Base-by-base conservation (phyloP, 2,329 filamentous ascomycete species). In the Phyllosticta paracitricarpa region DNA sequence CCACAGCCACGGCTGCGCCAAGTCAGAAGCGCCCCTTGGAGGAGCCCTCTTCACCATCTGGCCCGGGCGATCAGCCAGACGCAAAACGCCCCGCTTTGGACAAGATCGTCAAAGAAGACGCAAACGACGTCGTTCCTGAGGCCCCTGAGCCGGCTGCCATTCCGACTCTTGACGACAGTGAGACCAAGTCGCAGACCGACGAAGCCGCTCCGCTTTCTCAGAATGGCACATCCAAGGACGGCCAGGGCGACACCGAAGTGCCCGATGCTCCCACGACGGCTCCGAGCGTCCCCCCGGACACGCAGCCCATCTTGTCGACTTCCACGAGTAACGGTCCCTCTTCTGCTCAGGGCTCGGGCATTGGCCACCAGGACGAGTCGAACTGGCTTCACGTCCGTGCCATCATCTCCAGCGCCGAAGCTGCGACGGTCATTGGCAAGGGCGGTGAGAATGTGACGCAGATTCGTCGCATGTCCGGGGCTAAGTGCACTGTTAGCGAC, bases 401-500 rank as follows among this genome's bases (percentile, higher is more conserved):
- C 61, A 92, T 97, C 69, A 99, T 99, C 69, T 96, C 93, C 58
- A 99, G 93, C 76, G 91, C 91, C 54, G 94, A 99, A 77, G 94
- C 94, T 67, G 94, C 94, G 51, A 99, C 94, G 56, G 91, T 97
- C 67, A 99, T 99, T 76, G 94, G 94, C 72, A 99, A 99, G 79
- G 93, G 92, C 65, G 94, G 94, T 73, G 94, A 99, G 81, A 99
- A 99, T 72, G 94, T 99, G 56, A 96, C 92, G 67, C 91, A 96
- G 78, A 97, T 99, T 72, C 87, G 94, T 67, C 91, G 90, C 73
- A 82, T 96, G 78, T 97, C 94, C 58, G 92, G 91, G 69, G 94
- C 94, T 67, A 97, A 97, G 79, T 99, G 94, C 80, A 99, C 94
- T 56, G 94, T 99, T 68, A 97, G 92, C 78, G 94, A 99, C 77